These are phyloP conservation scores for Coemansia sp. DNA, from an alignment of 192 early-diverging fungal genomes.

Conservation along the genomic window DNA sequence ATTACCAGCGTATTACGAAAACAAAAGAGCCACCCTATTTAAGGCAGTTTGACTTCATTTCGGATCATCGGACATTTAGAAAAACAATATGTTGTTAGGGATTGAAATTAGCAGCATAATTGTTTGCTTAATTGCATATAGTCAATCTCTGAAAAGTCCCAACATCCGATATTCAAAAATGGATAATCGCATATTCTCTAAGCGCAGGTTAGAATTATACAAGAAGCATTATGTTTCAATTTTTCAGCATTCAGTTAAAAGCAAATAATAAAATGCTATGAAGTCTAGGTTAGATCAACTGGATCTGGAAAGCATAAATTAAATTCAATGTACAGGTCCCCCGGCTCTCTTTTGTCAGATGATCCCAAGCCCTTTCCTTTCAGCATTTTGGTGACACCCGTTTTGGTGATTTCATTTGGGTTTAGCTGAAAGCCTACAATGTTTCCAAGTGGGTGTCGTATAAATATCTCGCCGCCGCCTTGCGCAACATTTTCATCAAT, in stretches of 20 bases:
- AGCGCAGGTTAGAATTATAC: not conserved
- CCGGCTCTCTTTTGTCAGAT: conserved; percentile 1
- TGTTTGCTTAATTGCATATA: not conserved
- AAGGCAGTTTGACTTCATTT: not conserved
- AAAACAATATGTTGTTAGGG: not conserved
- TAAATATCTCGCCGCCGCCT: conserved; percentile 19
- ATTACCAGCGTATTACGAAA: no score
- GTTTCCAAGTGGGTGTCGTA: conserved; percentile 25
- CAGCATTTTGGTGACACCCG: conserved; percentile 16
- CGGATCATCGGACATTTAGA: not conserved
- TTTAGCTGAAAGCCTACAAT: conserved; percentile 12
- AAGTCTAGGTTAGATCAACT: conserved; percentile 9
- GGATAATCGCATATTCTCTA: not conserved
- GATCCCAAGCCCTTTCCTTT: conserved; percentile 11
- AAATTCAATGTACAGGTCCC: conserved; percentile 26
- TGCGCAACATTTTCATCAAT: conserved; percentile 21
- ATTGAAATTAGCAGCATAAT: not conserved
- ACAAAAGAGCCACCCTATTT: no score
- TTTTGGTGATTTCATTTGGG: conserved; percentile 15
- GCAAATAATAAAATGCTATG: not conserved
- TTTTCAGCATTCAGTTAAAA: no score
- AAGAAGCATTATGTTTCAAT: no score
- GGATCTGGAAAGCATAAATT: conserved; percentile 14
- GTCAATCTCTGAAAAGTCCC: not conserved
- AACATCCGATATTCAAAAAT: not conserved